Conservation (phyloP, 1,284 basidiomycete species). For the Naganishia sp. region DNA sequence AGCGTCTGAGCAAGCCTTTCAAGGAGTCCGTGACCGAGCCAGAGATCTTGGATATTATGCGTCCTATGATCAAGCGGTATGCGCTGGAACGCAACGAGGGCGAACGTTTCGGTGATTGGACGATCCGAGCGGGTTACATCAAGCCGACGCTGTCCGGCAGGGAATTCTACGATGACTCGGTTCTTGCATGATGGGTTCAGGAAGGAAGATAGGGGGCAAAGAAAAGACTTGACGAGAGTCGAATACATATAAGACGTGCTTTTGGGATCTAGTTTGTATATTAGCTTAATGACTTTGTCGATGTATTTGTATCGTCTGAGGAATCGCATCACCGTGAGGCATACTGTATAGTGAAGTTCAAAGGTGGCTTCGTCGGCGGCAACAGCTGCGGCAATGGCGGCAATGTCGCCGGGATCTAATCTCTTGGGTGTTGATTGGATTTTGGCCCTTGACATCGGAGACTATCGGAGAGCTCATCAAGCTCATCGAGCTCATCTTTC, state of each 20-base stretch:
- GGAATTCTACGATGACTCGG: constrained; percentile 72
- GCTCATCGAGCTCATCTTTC: too few relatives aligned
- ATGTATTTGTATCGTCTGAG: constrained; percentile 19
- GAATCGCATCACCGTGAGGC: too few relatives aligned
- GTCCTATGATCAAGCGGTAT: constrained; percentile 90
- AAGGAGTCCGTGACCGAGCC: constrained; percentile 87
- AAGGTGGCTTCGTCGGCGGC: too few relatives aligned
- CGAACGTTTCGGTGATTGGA: constrained; percentile 94
- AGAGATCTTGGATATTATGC: constrained; percentile 86
- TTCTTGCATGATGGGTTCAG: constrained; percentile 33
- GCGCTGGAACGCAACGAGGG: constrained; percentile 84
- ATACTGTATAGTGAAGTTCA: too few relatives aligned
- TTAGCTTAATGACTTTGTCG: constrained; percentile 9
- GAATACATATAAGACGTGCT: constrained; percentile 4
- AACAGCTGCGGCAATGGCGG: too few relatives aligned
- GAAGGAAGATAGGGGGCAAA: background rate
- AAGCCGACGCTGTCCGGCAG: constrained; percentile 73
- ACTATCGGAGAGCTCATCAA: too few relatives aligned
- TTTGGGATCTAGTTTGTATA: constrained; percentile 23
- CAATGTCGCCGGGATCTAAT: too few relatives aligned
- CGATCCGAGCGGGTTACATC: constrained; percentile 83
- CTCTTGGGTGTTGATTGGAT: too few relatives aligned
- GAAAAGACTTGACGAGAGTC: constrained; percentile 5
- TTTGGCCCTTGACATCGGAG: too few relatives aligned
- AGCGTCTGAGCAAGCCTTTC: constrained; percentile 79